Evolutionary conservation across 2,329 filamentous ascomycete genomes (phyloP).

Genomic region (Elsinoe perseae): DNA sequence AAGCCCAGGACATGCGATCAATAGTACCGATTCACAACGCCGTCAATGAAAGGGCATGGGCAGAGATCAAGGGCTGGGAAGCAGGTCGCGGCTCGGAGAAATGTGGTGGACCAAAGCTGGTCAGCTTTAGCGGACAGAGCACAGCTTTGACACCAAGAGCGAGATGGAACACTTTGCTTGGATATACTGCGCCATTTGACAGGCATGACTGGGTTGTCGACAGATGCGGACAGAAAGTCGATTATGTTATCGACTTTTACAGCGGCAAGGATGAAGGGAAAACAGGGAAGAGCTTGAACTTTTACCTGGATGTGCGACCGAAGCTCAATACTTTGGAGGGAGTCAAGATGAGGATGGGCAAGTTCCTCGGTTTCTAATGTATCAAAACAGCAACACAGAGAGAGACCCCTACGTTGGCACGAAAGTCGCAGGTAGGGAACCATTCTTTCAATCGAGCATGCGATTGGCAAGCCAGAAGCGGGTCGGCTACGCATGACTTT

Average conservation of each 20-base stretch:
- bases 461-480: too few relatives aligned
- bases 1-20: constrained; percentile 70
- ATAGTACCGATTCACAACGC: constrained; percentile 98
- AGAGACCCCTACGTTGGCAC: too few relatives aligned
- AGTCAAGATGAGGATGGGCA: constrained; percentile 46
- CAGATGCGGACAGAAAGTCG: constrained; percentile 73
- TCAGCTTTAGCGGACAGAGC: constrained; percentile 68
- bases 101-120: constrained; percentile 71
- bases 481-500: too few relatives aligned
- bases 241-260: constrained; percentile 99
- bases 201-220: constrained; percentile 97
- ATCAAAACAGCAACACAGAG: too few relatives aligned
- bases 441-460: too few relatives aligned
- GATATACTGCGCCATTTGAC: constrained; percentile 90
- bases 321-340: constrained; percentile 59
- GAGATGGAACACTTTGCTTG: constrained; percentile 70
- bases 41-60: constrained; percentile 94
- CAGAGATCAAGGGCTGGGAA: constrained; percentile 87
- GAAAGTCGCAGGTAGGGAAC: too few relatives aligned
- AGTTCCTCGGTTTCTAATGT: constrained; percentile 24
- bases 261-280: constrained; percentile 53
- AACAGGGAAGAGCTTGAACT: constrained; percentile 46
- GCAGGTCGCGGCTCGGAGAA: constrained; percentile 51
- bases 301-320: constrained; percentile 58
- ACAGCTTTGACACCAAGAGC: constrained; percentile 69